Evolutionary conservation across 1,284 basidiomycete species (phyloP).

Genomic region (Schizophyllum amplum): DNA sequence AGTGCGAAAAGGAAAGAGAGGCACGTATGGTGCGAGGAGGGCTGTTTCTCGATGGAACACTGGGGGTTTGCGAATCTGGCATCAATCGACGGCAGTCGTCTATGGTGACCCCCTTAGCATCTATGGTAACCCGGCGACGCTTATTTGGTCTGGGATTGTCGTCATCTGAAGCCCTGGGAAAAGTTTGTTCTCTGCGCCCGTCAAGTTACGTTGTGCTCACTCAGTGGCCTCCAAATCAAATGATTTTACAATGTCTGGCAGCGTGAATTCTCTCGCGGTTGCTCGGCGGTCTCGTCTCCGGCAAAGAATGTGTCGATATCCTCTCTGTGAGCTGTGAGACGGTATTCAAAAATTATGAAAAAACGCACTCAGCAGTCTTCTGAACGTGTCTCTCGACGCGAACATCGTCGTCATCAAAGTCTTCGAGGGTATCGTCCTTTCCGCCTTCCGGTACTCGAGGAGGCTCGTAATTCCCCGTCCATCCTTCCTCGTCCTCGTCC

Average conservation of each 20-base stretch:
- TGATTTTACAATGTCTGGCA: neutral
- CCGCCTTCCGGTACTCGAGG: conserved; percentile 17
- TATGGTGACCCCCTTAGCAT: no score
- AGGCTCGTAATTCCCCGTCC: conserved; percentile 11
- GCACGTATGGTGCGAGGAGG: neutral
- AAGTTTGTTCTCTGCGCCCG: neutral
- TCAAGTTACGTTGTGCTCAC: neutral
- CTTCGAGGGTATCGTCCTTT: neutral
- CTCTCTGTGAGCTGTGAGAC: neutral
- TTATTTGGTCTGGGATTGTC: neutral
- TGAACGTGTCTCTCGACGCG: neutral
- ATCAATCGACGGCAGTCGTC: neutral
- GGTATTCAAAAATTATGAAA: no score
- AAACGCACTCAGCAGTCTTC: neutral
- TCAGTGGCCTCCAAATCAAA: neutral
- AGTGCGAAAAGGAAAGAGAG: neutral
- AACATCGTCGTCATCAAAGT: conserved; percentile 44
- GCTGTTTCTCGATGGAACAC: neutral
- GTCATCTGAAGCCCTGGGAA: neutral
- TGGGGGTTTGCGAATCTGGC: neutral
- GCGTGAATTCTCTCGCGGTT: neutral
- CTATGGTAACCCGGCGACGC: neutral
- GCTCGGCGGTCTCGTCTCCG: neutral
- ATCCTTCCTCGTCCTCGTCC: conserved; percentile 6
- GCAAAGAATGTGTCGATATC: neutral